These are phyloP conservation scores for Paraconiothyrium sp. DNA, from an alignment of 2,329 filamentous ascomycete genomes.

Conservation along the genomic window DNA sequence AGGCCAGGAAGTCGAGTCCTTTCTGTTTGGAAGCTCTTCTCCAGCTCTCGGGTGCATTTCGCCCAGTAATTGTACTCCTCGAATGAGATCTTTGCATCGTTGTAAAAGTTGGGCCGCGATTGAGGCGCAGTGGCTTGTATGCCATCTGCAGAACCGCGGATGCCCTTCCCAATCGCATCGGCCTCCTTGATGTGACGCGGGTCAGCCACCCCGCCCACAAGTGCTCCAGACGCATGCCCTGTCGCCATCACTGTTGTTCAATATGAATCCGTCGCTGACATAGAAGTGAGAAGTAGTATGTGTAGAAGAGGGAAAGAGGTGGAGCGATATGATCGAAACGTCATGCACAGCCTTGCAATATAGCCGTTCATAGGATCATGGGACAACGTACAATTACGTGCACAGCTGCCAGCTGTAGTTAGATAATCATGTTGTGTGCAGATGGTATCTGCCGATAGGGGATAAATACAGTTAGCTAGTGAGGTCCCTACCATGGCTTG, in stretches of 20 bases:
- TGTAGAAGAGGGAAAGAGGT: not conserved
- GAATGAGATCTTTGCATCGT: slow-evolving; percentile 33
- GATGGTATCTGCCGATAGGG: not conserved
- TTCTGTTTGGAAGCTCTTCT: slow-evolving; percentile 30
- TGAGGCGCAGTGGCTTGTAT: not conserved
- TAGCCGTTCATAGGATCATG: not conserved
- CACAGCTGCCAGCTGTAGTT: slow-evolving; percentile 3
- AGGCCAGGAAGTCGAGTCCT: slow-evolving; percentile 2
- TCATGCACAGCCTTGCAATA: not conserved
- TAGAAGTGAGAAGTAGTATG: not conserved
- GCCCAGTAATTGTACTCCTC: slow-evolving; percentile 56
- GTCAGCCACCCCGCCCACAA: slow-evolving; percentile 3
- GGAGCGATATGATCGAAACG: too few relatives aligned
- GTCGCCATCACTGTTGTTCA: slow-evolving; percentile 1
- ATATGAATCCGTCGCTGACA: not conserved
- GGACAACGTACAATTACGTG: not conserved
- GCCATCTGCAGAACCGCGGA: not conserved
- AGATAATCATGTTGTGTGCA: not conserved
- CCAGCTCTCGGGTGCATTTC: slow-evolving; percentile 45
- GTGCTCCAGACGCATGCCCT: slow-evolving; percentile 3
- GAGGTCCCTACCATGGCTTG: not conserved
- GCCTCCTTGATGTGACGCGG: not conserved
- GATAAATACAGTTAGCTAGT: not conserved
- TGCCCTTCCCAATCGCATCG: not conserved
- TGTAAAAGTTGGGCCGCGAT: not conserved